A percentile compares a stretch with the other conserved stretches of the same genome.
phyloP scores from a whole-genome alignment of 2,329 filamentous ascomycete species.

The Monosporascus cannonballus region DNA sequence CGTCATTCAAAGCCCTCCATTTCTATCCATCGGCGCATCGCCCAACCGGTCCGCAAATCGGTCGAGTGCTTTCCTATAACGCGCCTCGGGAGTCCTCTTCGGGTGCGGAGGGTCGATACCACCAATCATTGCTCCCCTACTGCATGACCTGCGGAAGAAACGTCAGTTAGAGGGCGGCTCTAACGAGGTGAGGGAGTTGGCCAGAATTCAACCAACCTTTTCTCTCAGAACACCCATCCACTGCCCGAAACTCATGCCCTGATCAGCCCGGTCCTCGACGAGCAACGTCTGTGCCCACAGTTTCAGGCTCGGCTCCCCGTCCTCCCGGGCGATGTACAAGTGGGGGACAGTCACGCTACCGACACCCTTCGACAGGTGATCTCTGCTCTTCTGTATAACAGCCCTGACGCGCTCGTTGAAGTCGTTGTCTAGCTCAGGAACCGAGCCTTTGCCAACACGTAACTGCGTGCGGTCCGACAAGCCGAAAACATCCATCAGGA shows the following conservation, averaged over 20 bases:
- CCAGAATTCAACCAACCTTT: conserved; percentile 59
- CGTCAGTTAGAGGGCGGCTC: not conserved
- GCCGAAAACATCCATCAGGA: conserved; percentile 86
- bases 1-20: too few relatives aligned
- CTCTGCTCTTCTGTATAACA: conserved; percentile 86
- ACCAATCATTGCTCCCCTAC: not conserved
- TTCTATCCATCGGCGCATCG: too few relatives aligned
- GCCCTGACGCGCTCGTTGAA: conserved; percentile 92
- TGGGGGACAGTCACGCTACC: conserved; percentile 92
- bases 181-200: not conserved
- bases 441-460: conserved; percentile 81
- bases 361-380: conserved; percentile 79
- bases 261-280: conserved; percentile 91
- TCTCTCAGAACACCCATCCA: conserved; percentile 90
- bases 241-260: conserved; percentile 86
- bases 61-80: too few relatives aligned
- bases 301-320: conserved; percentile 90
- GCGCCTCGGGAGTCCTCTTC: not conserved
- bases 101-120: not conserved
- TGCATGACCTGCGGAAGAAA: not conserved
- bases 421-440: conserved; percentile 88
- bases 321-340: conserved; percentile 88
- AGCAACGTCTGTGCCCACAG: conserved; percentile 95
- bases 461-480: conserved; percentile 76
- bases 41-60: too few relatives aligned